Conservation (phyloP, 768 basidiomycete species). For the Suillus paluster region DNA sequence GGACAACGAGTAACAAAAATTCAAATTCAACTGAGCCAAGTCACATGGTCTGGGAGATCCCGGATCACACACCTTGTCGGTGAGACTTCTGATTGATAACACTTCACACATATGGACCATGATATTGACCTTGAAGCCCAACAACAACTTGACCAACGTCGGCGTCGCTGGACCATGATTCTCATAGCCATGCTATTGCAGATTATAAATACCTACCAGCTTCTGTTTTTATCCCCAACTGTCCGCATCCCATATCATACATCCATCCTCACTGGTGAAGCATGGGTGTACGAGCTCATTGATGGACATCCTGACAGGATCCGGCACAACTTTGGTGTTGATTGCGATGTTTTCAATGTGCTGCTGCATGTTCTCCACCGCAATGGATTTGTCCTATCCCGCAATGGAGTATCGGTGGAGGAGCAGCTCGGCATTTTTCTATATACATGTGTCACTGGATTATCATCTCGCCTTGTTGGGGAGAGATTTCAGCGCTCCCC, state of each 20-base stretch:
- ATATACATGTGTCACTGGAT: slow-evolving; percentile 16
- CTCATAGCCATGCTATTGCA: too few species aligned
- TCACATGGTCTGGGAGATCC: too few species aligned
- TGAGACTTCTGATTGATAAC: too few species aligned
- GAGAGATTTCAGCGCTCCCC: slow-evolving; percentile 17
- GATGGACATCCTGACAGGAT: slow-evolving; percentile 26
- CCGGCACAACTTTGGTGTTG: slow-evolving; percentile 23
- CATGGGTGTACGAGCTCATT: slow-evolving; percentile 26
- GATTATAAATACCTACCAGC: neutral
- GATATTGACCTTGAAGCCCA: too few species aligned
- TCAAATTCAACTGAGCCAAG: too few species aligned
- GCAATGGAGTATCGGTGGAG: too few species aligned
- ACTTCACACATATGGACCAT: too few species aligned
- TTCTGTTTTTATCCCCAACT: neutral
- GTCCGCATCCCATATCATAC: slow-evolving; percentile 22
- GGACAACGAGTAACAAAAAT: too few species aligned
- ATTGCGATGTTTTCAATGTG: slow-evolving; percentile 24
- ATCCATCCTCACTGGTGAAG: slow-evolving; percentile 25
- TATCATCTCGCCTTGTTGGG: slow-evolving; percentile 11
- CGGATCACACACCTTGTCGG: too few species aligned
- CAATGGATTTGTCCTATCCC: too few species aligned
- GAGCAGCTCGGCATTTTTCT: slow-evolving; percentile 17
- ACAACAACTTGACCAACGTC: too few species aligned
- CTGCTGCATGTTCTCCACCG: slow-evolving; percentile 2
- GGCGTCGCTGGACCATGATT: too few species aligned